These are phyloP conservation scores for Phytophthora lateralis DNA, from an alignment of 352 stramenopile genomes.

Conservation along the genomic window DNA sequence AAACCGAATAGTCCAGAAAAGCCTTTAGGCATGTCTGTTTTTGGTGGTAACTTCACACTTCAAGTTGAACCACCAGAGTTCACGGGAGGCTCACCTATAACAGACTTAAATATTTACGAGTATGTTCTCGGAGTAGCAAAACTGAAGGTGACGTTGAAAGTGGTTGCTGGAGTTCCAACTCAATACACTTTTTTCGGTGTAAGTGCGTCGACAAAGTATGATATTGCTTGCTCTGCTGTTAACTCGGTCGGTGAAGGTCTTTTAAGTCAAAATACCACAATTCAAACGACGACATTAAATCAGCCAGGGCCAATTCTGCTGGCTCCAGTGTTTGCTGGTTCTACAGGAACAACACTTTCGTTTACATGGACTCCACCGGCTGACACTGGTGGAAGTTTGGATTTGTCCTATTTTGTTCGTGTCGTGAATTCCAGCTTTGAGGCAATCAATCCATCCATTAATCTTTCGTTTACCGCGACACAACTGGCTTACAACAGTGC, in stretches of 20 bases:
- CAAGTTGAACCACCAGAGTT: slow-evolving; percentile 40
- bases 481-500: slow-evolving; percentile 41
- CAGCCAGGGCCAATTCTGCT: slow-evolving; percentile 36
- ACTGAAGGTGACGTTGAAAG: slow-evolving; percentile 28
- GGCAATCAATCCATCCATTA: slow-evolving; percentile 15
- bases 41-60: slow-evolving; percentile 69
- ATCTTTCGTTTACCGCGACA: slow-evolving; percentile 8
- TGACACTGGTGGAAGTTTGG: slow-evolving; percentile 50
- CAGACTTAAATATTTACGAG: slow-evolving; percentile 51
- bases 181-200: slow-evolving; percentile 42
- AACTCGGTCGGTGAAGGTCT: slow-evolving; percentile 46
- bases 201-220: slow-evolving; percentile 39
- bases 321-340: slow-evolving; percentile 29
- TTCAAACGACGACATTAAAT: slow-evolving; percentile 44
- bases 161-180: slow-evolving; percentile 1
- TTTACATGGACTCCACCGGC: slow-evolving; percentile 40
- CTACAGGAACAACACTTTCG: slow-evolving; percentile 46
- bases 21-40: slow-evolving; percentile 42
- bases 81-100: slow-evolving; percentile 48
- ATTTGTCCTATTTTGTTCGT: slow-evolving; percentile 41
- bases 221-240: slow-evolving; percentile 42
- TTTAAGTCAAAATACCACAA: slow-evolving; percentile 19
- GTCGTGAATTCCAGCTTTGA: slow-evolving; percentile 13
- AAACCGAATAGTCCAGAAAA: slow-evolving; percentile 32
- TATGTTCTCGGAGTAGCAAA: slow-evolving; percentile 20